phyloP scores from a whole-genome alignment of 441 rosid species.

The Arabidopsis hybrid region DNA sequence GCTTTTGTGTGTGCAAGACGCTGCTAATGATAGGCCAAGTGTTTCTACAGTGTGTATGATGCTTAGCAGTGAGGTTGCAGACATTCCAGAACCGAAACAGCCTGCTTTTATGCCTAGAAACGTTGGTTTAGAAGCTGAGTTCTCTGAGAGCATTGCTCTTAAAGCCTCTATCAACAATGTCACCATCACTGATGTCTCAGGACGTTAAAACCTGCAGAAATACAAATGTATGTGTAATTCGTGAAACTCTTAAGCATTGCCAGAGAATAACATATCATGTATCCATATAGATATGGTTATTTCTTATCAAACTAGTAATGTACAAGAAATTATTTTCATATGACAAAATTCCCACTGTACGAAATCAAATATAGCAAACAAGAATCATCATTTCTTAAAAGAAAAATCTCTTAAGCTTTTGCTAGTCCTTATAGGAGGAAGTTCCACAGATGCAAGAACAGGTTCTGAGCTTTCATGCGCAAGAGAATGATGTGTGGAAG shows the following conservation, averaged over 20 bases:
- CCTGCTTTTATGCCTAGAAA: conserved; percentile 41
- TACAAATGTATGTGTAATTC: not conserved
- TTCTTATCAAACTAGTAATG: not conserved
- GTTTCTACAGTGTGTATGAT: conserved; percentile 47
- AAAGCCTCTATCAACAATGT: conserved; percentile 20
- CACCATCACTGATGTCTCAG: conserved; percentile 17
- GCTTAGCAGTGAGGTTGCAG: conserved; percentile 51
- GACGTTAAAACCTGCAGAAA: conserved; percentile 16
- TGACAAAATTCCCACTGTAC: conserved; percentile 11
- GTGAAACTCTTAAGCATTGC: not conserved
- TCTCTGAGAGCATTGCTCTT: conserved; percentile 37
- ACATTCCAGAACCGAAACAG: conserved; percentile 41
- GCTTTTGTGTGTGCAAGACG: conserved; percentile 62
- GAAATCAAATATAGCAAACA: conserved; percentile 10
- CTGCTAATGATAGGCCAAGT: conserved; percentile 55
- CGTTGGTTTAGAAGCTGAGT: conserved; percentile 42
- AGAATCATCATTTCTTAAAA: conserved; percentile 44
- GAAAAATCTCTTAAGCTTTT: conserved; percentile 51
- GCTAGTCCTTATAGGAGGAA: conserved; percentile 47
- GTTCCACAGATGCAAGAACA: conserved; percentile 41
- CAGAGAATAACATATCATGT: conserved; percentile 13
- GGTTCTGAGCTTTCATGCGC: conserved; percentile 30
- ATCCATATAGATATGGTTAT: conserved; percentile 10
- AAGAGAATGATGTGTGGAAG: conserved; percentile 42
- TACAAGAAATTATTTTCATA: conserved; percentile 2